phyloP scores from a whole-genome alignment of 169 alveolate species.

The Cryptosporidium canis region DNA sequence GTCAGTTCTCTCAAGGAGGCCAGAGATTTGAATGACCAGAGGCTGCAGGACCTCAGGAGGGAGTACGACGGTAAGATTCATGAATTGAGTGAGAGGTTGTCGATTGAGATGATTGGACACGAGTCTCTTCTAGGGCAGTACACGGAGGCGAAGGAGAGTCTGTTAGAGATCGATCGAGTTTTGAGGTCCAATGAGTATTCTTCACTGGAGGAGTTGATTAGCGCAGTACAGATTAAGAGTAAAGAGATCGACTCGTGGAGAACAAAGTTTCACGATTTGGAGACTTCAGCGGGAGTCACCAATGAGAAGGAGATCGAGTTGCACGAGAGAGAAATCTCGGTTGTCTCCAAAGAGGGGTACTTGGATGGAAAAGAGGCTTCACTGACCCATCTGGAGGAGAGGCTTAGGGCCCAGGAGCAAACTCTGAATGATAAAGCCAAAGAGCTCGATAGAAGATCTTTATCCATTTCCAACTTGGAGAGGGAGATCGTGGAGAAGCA shows the following conservation, averaged over 20 bases:
- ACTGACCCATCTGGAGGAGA: conserved; percentile 11
- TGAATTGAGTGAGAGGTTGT: conserved; percentile 30
- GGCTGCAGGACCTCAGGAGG: neutral
- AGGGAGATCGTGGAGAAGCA: conserved; percentile 40
- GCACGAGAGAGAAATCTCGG: conserved; percentile 11
- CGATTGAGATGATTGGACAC: conserved; percentile 32
- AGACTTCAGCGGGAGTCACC: conserved; percentile 1
- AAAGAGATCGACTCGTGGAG: conserved; percentile 14
- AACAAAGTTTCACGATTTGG: neutral
- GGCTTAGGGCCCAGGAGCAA: conserved; percentile 4
- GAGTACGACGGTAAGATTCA: conserved; percentile 39
- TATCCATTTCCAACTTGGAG: conserved; percentile 6
- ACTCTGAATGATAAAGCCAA: neutral
- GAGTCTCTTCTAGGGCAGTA: conserved; percentile 37
- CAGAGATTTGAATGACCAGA: neutral
- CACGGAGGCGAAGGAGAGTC: neutral
- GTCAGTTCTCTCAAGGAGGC: conserved; percentile 2
- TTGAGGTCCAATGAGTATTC: conserved; percentile 8
- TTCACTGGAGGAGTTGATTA: conserved; percentile 25
- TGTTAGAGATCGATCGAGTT: neutral
- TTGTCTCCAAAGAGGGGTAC: conserved; percentile 14
- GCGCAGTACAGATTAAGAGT: neutral
- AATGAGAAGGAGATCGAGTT: conserved; percentile 36
- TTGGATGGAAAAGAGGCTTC: conserved; percentile 5
- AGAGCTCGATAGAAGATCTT: conserved; percentile 46